These are phyloP conservation scores for Heliamphora exappendiculata DNA, from an alignment of 148 eudicot species.

Conservation along the genomic window DNA sequence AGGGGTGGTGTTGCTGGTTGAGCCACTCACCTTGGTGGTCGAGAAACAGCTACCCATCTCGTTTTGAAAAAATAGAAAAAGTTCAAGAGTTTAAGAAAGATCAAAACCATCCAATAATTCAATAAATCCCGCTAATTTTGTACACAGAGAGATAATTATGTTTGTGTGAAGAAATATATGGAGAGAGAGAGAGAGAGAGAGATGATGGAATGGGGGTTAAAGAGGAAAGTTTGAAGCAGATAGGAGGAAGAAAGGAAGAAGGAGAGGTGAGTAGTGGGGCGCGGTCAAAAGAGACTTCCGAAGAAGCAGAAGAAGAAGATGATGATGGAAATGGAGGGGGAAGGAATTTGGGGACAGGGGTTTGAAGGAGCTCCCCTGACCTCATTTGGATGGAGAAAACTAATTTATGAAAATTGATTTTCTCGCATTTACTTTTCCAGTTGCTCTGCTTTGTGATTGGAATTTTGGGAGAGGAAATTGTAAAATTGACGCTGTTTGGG, in stretches of 20 bases:
- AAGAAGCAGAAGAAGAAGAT: background rate
- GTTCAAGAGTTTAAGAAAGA: background rate
- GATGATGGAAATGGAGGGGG: background rate
- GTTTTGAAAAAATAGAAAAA: background rate
- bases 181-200: background rate
- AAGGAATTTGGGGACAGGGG: background rate
- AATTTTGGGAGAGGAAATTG: too few relatives aligned
- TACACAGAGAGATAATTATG: background rate
- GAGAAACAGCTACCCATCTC: slow-evolving; percentile 73
- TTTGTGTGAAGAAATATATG: background rate
- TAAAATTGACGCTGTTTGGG: too few relatives aligned
- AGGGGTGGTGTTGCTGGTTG: slow-evolving; percentile 44
- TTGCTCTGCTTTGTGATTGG: too few relatives aligned
- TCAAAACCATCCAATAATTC: background rate
- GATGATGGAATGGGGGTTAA: background rate
- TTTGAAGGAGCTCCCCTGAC: background rate
- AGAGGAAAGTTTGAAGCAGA: slow-evolving; percentile 24
- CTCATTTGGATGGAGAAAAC: background rate
- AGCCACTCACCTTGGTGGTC: slow-evolving; percentile 41
- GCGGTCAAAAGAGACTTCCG: slow-evolving; percentile 21
- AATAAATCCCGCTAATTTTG: background rate
- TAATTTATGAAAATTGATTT: background rate
- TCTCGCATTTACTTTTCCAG: background rate
- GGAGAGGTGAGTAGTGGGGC: slow-evolving; percentile 8
- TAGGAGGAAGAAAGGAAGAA: slow-evolving; percentile 24